Conservation (phyloP, 2,329 filamentous ascomycete species). For the Daldinia eschscholtzii region DNA sequence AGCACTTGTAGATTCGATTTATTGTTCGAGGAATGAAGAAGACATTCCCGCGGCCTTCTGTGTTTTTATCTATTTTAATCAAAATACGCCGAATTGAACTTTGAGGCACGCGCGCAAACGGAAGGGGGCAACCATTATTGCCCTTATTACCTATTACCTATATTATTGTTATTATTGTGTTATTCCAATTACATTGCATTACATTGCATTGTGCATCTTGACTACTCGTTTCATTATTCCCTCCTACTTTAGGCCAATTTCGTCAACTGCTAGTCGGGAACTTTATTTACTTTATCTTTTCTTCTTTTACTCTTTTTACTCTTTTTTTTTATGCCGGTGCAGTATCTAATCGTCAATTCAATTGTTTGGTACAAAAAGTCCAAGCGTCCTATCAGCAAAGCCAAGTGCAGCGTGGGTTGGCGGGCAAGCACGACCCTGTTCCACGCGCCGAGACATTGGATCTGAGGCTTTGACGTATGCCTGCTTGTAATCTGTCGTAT, state of each 20-base stretch:
- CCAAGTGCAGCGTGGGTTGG: background rate
- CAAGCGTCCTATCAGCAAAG: constrained; percentile 29
- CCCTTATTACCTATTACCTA: constrained; percentile 7
- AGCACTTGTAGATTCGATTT: constrained; percentile 8
- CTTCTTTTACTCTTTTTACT: background rate
- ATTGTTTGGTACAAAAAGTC: constrained; percentile 31
- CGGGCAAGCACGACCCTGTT: constrained; percentile 24
- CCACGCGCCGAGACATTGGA: constrained; percentile 33
- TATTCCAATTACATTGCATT: constrained; percentile 1
- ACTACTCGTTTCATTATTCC: background rate
- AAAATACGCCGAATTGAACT: constrained; percentile 10
- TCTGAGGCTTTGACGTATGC: constrained; percentile 45
- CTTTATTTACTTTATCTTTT: constrained; percentile 14
- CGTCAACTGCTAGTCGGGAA: background rate
- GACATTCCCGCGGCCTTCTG: constrained; percentile 31
- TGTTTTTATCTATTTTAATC: constrained; percentile 42
- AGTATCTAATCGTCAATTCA: constrained; percentile 16
- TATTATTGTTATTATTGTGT: constrained; percentile 10
- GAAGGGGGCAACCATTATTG: constrained; percentile 15
- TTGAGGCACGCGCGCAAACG: constrained; percentile 27
- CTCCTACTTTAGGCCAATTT: background rate
- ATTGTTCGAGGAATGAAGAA: constrained; percentile 21
- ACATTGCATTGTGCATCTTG: constrained; percentile 3
- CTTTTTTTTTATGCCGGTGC: background rate
- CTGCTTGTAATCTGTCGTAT: constrained; percentile 17